Evolutionary conservation across 495 filamentous ascomycete species (phyloP).

Genomic region (Xylaria acuta): DNA sequence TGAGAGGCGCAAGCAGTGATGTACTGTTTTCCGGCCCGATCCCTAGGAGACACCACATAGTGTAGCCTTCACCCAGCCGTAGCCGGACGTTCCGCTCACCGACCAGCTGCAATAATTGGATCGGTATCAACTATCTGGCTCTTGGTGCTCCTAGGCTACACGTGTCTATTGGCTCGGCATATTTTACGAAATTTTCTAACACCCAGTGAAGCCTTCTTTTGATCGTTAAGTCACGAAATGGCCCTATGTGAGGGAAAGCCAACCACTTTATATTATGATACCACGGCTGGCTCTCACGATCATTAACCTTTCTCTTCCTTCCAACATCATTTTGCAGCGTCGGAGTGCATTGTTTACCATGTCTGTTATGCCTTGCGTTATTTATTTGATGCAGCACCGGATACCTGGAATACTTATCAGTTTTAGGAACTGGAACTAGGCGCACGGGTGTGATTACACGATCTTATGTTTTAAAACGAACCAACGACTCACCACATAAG

Average conservation of each 20-base stretch:
- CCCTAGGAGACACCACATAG: neutral
- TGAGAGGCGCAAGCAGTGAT: neutral
- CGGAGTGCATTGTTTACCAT: neutral
- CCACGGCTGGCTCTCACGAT: neutral
- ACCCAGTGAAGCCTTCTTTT: neutral
- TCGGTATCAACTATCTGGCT: neutral
- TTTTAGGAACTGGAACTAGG: neutral
- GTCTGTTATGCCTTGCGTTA: slow-evolving; percentile 5
- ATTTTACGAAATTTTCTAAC: neutral
- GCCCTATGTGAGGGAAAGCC: neutral
- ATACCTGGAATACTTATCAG: neutral
- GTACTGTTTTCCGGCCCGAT: neutral
- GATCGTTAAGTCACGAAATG: neutral
- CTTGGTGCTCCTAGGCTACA: neutral
- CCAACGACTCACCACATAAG: neutral
- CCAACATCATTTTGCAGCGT: slow-evolving; percentile 9
- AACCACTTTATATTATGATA: neutral
- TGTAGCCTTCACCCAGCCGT: neutral
- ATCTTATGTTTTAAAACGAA: slow-evolving; percentile 16
- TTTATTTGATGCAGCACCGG: slow-evolving; percentile 11
- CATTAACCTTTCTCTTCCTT: neutral
- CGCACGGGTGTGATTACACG: neutral
- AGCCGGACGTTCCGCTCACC: neutral
- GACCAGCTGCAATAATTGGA: neutral
- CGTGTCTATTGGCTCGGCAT: neutral